Base-by-base conservation (phyloP, 2,329 filamentous ascomycete genomes). In the Diaporthe velutina region DNA sequence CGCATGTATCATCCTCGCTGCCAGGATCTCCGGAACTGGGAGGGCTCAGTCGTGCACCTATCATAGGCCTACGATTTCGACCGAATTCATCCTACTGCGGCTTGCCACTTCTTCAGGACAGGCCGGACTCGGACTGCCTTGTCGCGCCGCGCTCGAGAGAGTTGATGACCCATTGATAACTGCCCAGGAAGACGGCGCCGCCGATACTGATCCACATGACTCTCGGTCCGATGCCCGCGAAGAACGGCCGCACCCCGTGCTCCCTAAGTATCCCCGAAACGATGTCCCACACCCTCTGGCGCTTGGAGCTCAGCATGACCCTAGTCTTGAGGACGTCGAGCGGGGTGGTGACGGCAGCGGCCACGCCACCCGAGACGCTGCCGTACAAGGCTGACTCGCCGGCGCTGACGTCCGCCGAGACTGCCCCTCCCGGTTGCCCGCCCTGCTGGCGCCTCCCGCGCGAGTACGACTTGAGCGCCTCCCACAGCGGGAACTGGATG, bases 401-500 rank as follows among this genome's bases (percentile, higher is more conserved):
- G 0, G 94, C 95, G 22, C 91, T 89, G 2, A 97, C 86, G 81
- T 88, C 85, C 77, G 17, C 9, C 68, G 8, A 4, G 2, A 38
- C 57, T 17, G 10, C 3, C 35, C 4, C 2, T 77, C 78, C 4
- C 68, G 76, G 3, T 76, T 76, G 1, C 75, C 75, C 10, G 75
- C 77, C n/a, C 45, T 60, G 75, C 45, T 80, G 81, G 60, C 85
- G 82, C 64, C 86, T 83, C 54, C 85, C 79, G 57, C 88, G 84
- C 8, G 92, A 88, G 89, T 91, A 94, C 55, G 88, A 87, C 88
- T 98, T 98, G 89, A 98, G 90, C 6, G 90, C 92, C 85, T 99
- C 97, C 97, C 97, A 99, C 77, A 99, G 89, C 60, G 97, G 97
- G 83, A 99, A 99, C 84, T 99, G 97, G 77, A 99, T 94, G 13